These are phyloP conservation scores for Choanephora cucurbitarum DNA, from an alignment of 371 early-diverging fungal genomes.

Conservation along the genomic window DNA sequence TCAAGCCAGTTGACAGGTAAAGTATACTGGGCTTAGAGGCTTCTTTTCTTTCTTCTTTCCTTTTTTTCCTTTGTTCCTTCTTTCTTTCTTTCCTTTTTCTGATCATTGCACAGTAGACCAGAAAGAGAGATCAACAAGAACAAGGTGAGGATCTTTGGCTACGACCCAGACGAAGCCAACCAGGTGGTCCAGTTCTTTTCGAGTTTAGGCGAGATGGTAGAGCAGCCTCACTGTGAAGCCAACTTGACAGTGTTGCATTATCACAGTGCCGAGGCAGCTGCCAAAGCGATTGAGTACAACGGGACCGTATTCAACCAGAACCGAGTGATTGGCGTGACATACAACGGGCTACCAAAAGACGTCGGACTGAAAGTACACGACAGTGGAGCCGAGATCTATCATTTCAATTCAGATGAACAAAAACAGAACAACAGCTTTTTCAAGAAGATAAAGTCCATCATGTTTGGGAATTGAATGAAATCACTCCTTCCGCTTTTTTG, in stretches of 20 bases:
- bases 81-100: neutral
- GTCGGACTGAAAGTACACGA: neutral
- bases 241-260: conserved; percentile 49
- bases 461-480: no score
- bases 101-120: neutral
- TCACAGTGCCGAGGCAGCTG: conserved; percentile 19
- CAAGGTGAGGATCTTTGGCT: conserved; percentile 41
- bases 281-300: conserved; percentile 34
- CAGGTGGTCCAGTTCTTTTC: conserved; percentile 29
- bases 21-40: no score
- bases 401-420: no score
- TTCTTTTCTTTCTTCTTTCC: no score
- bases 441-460: no score
- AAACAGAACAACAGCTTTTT: no score
- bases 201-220: conserved; percentile 32
- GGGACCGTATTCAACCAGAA: conserved; percentile 27
- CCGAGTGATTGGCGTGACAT: conserved; percentile 27
- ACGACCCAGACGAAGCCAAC: conserved; percentile 24
- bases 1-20: no score
- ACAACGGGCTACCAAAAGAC: conserved; percentile 11
- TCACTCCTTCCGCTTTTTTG: no score
- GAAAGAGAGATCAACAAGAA: neutral
- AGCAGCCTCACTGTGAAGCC: conserved; percentile 25
- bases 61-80: neutral
- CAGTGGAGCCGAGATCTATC: no score